Percentiles rank a stretch among this genome's conserved stretches.
Evolutionary conservation across 2,329 filamentous ascomycete genomes (phyloP).

Genomic region (Thermoascus crustaceus): DNA sequence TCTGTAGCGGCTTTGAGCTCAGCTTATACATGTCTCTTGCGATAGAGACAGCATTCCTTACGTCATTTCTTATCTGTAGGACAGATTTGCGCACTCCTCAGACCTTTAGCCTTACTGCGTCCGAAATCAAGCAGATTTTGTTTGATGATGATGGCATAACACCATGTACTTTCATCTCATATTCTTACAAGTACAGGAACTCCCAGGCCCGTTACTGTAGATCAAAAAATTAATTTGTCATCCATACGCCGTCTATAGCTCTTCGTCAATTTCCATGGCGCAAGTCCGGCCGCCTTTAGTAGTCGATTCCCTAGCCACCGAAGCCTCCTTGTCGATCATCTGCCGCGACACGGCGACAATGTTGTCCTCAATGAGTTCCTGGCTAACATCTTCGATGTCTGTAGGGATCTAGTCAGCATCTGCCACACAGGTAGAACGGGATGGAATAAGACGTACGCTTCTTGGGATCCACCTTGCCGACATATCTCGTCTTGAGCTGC

Average conservation of each 20-base stretch:
- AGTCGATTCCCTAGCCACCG: constrained; percentile 60
- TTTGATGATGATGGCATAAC: too few species aligned
- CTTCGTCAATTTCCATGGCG: constrained; percentile 64
- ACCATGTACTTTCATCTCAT: too few species aligned
- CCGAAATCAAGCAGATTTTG: too few species aligned
- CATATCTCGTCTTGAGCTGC: constrained; percentile 96
- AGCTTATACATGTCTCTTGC: too few species aligned
- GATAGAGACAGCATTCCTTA: too few species aligned
- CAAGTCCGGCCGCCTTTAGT: constrained; percentile 39
- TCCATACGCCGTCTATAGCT: constrained; percentile 28
- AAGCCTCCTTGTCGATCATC: constrained; percentile 99
- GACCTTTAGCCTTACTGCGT: too few species aligned
- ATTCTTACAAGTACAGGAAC: too few species aligned
- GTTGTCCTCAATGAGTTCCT: constrained; percentile 97
- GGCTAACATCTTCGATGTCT: constrained; percentile 90
- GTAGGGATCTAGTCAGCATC: constrained; percentile 15
- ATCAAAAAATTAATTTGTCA: constrained; percentile 2
- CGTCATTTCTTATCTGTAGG: too few species aligned
- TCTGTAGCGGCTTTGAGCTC: too few species aligned
- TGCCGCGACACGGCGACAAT: constrained; percentile 96
- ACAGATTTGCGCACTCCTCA: too few species aligned
- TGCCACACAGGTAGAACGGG: not conserved
- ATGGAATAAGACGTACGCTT: constrained; percentile 55
- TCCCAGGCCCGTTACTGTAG: too few species aligned
- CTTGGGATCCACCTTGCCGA: constrained; percentile 98